Evolutionary conservation across 2,329 filamentous ascomycete genomes (phyloP), one percentile per base, ranked within the genome.

Genomic region (Pseudogymnoascus sp.): DNA sequence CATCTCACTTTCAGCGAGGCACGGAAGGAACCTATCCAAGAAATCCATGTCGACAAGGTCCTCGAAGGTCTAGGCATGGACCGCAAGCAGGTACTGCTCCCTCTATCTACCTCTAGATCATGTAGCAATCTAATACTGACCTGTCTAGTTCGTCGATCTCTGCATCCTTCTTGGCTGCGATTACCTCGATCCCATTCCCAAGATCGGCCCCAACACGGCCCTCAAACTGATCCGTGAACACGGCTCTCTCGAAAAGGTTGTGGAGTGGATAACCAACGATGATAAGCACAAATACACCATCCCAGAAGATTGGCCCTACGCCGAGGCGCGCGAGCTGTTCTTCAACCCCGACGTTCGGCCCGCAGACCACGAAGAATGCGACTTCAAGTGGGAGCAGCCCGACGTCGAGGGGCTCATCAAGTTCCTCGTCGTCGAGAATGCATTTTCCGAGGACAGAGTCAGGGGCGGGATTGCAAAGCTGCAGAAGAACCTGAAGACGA

Each of bases 161-260:
- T 99, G 94, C 73, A 99, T 99, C 70, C 84, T 99, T 10, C 89
- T 99, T 52, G 94, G 94, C 69, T 99, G 94, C 76, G 94, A 99
- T 74, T 99, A 99, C 73, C 86, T 97, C 72, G 94, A 99, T 70
- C 93, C 94, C 0, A 89, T 99, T 68, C 94, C 94, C 70, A 97
- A 96, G 73, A 82, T 99, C 66, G 94, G 94, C 19, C 93, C 94
- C 4, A 88, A 86, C 69, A 97, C 94, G 0, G 94, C 94, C 1
- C 81, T 97, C 61, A 96, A 95, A 74, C 81, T 99, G 64, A 97
- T 99, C 69, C 91, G 92, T 68, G 93, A 99, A 71, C 87, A 97
- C 77, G 90, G 90, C 61, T 85, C 83, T 3, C 83, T 99, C 43
- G 94, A 99, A 72, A 90, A 89, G 64, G 87, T 99, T 1, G 87